Evolutionary conservation across 257 asterid species (phyloP).

Genomic region (Solanum chmielewskii): DNA sequence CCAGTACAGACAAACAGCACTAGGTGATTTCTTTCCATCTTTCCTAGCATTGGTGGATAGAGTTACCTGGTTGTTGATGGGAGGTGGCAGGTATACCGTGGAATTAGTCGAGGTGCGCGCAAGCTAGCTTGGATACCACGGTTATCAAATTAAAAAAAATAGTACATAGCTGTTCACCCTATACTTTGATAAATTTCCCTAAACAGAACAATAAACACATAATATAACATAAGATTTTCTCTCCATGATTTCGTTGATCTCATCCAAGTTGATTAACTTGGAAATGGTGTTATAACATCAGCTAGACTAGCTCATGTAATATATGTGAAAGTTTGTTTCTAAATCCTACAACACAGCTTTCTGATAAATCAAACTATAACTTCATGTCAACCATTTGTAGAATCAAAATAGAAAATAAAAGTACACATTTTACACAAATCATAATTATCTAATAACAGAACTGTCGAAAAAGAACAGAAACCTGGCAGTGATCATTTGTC

Average conservation of each 20-base stretch:
- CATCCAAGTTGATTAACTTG: not conserved
- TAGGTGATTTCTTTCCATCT: not conserved
- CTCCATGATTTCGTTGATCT: not conserved
- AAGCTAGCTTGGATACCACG: not conserved
- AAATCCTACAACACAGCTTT: not conserved
- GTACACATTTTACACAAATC: not conserved
- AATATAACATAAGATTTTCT: not conserved
- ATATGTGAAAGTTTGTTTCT: not conserved
- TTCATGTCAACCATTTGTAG: not conserved
- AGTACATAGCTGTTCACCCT: not conserved
- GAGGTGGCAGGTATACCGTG: not conserved
- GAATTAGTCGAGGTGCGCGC: not conserved
- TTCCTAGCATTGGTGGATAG: not conserved
- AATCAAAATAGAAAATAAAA: not conserved
- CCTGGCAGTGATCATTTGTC: slow-evolving; percentile 84
- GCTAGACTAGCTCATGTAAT: not conserved
- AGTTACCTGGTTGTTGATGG: not conserved
- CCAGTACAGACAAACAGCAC: not conserved
- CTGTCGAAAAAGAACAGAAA: slow-evolving; percentile 6
- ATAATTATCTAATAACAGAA: not conserved
- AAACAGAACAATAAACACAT: not conserved
- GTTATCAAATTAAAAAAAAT: no score
- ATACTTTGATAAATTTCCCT: not conserved
- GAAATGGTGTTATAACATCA: not conserved
- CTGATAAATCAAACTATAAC: not conserved